Base-by-base conservation (phyloP, 2,329 filamentous ascomycete genomes). In the Aaosphaeria pasadenensis region DNA sequence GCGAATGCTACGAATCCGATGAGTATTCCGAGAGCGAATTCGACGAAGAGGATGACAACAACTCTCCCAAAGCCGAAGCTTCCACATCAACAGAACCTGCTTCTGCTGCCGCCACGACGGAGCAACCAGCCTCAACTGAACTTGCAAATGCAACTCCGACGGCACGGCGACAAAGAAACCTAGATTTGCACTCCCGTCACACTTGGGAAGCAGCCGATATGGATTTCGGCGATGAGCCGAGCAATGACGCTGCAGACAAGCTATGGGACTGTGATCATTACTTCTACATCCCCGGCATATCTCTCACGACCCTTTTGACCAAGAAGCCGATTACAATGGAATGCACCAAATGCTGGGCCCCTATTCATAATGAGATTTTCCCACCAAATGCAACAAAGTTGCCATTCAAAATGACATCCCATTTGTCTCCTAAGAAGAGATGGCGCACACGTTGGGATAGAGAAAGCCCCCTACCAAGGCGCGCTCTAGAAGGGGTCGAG, bases 191-290 rank as follows among this genome's bases (percentile, higher is more conserved):
- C 13, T 52, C 60, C 9, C 43, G 49, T 1, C 33, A 32, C 1
- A 62, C 64, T 47, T 73, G 71, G 71, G 62, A 59, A 39, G 9
- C 50, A 0, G 44, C 53, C 31, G 55, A 52, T 24, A 39, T 63
- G 0, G 47, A 71, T 49, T 73, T 74, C 42, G 71, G 71, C 30
- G 56, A 60, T 0, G 70, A 74, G 46, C 70, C 70, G 4, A 56
- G 52, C 1, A 61, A 69, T 29, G 52, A 62, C 17, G 35, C 46
- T 7, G 45, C 52, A 35, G 58, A 66, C 29, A 48, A 43, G 1
- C 24, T 46, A 1, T 69, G 64, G 64, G 36, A 55, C 24, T 69
- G 66, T 44, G 1, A 38, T 1, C 66, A 69, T 41, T 4, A 13
- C 4, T 67, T 67, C 48, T 9, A 30, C 1, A 50, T 64, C 0